Evolutionary conservation across 225 moss, liverwort and hornwort genomes (phyloP), one percentile per base, ranked within the genome.

Genomic region (Bryum argenteum): DNA sequence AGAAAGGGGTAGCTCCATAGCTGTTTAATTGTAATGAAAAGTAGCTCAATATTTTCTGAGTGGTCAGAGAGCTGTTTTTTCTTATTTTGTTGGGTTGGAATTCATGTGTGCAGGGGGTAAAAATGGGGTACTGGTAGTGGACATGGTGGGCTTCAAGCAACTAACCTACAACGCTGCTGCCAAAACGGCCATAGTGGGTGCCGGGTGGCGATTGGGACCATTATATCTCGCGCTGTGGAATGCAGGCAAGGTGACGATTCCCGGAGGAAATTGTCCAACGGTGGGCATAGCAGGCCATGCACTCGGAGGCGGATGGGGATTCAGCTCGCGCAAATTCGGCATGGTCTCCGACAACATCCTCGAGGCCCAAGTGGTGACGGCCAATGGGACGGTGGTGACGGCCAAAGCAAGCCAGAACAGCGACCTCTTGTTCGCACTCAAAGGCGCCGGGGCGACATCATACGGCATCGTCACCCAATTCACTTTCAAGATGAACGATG

Each of bases 251-350:
- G 94, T 91, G 28, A 79, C 94, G 0, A 33, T 94, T 4, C 94
- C 91, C 0, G 53, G 80, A 0, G 94, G 94, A 2, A 86, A 53
- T 4, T 94, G 94, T 47, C 79, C 87, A 0, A 91, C 85, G 0
- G 91, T 94, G 19, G 94, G 94, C 0, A 1, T 94, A 0, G 85
- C 80, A 5, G 94, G 94, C 28, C 94, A 94, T 2, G 86, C 90
- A 0, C 33, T 94, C 10, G 94, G 94, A 2, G 94, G 94, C 8
- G 94, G 94, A 10, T 94, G 88, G 88, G 93, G 91, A 9, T 94
- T 89, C 80, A 57, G 76, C 20, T 72, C 88, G 6, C 13, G 93
- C 1, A 94, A 89, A 11, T 91, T 85, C 0, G 93, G 93, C 51
- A 55, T 91, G 0, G 88, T 88, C 13, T 26, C 80, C 0, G 91